Conservation (phyloP, 371 early-diverging fungal genomes). For the Actinomortierella wolfii region DNA sequence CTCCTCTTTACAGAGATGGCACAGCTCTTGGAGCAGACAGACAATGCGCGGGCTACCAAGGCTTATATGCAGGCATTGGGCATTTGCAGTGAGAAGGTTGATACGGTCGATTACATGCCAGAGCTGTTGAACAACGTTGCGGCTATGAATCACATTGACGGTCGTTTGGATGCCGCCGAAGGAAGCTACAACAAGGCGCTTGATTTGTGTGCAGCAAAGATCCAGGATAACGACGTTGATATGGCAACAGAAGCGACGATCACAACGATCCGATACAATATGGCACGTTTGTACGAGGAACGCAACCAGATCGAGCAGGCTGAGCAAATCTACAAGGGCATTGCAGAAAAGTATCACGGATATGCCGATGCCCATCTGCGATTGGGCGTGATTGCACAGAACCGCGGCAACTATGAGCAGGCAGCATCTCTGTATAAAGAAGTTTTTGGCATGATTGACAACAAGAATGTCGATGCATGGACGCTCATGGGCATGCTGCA, state of each 20-base stretch:
- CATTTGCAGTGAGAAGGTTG: slow-evolving; percentile 43
- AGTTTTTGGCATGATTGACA: slow-evolving; percentile 64
- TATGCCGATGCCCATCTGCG: slow-evolving; percentile 81
- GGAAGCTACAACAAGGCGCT: slow-evolving; percentile 49
- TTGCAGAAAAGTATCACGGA: slow-evolving; percentile 69
- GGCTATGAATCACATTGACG: slow-evolving; percentile 66
- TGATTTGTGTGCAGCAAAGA: slow-evolving; percentile 31
- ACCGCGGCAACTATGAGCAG: slow-evolving; percentile 52
- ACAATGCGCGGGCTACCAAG: slow-evolving; percentile 54
- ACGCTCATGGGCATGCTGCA: slow-evolving; percentile 76
- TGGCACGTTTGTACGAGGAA: slow-evolving; percentile 80
- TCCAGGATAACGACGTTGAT: slow-evolving; percentile 21
- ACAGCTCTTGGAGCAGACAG: slow-evolving; percentile 63
- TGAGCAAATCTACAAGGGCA: slow-evolving; percentile 61
- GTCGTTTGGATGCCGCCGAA: slow-evolving; percentile 47
- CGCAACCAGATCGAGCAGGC: slow-evolving; percentile 66
- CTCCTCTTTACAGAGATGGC: slow-evolving; percentile 65
- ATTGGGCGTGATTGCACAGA: slow-evolving; percentile 71
- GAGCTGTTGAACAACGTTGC: slow-evolving; percentile 87
- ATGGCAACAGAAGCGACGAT: slow-evolving; percentile 29
- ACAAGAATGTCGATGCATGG: slow-evolving; percentile 68
- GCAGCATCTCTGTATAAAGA: slow-evolving; percentile 70
- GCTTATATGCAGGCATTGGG: slow-evolving; percentile 55
- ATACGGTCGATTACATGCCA: slow-evolving; percentile 52
- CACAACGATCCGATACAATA: slow-evolving; percentile 78